These are phyloP conservation scores for Bacidia rubella DNA, from an alignment of 495 filamentous ascomycete genomes.

Conservation along the genomic window DNA sequence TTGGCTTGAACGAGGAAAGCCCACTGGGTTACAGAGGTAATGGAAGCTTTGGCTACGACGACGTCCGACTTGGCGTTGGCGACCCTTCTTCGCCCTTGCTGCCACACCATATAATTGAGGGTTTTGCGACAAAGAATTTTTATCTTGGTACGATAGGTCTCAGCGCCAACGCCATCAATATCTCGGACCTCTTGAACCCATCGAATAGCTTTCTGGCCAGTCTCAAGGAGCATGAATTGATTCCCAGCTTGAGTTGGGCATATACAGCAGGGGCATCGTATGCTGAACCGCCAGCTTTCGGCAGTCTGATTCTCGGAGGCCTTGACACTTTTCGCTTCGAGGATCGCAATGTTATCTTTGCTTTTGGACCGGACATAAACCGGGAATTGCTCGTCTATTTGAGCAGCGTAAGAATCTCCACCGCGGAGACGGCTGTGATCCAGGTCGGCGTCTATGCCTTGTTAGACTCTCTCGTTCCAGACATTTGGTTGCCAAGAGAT, in stretches of 20 bases:
- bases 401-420: slow-evolving; percentile 23
- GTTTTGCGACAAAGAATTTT: slow-evolving; percentile 21
- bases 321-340: slow-evolving; percentile 38
- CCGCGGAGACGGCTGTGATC: slow-evolving; percentile 6
- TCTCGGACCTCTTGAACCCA: slow-evolving; percentile 18
- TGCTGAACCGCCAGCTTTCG: slow-evolving; percentile 26
- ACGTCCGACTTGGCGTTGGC: slow-evolving; percentile 19
- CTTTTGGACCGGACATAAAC: slow-evolving; percentile 33
- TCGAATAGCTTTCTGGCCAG: slow-evolving; percentile 19
- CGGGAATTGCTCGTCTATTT: slow-evolving; percentile 36
- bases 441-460: slow-evolving; percentile 17
- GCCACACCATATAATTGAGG: slow-evolving; percentile 18
- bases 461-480: slow-evolving; percentile 40
- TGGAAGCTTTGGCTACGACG: slow-evolving; percentile 23
- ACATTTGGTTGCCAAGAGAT: slow-evolving; percentile 39
- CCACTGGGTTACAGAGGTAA: slow-evolving; percentile 22
- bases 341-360: slow-evolving; percentile 35
- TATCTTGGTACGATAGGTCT: slow-evolving; percentile 25
- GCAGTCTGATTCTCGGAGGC: slow-evolving; percentile 40
- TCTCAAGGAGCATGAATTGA: slow-evolving; percentile 14
- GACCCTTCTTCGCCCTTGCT: slow-evolving; percentile 17
- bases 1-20: slow-evolving; percentile 12
- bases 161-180: slow-evolving; percentile 19
- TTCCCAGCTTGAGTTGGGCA: slow-evolving; percentile 19
- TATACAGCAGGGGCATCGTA: slow-evolving; percentile 25